Evolutionary conservation across 495 filamentous ascomycete genomes (phyloP), one percentile per base, ranked within the genome.

Genomic region (Penicillium antarcticum): DNA sequence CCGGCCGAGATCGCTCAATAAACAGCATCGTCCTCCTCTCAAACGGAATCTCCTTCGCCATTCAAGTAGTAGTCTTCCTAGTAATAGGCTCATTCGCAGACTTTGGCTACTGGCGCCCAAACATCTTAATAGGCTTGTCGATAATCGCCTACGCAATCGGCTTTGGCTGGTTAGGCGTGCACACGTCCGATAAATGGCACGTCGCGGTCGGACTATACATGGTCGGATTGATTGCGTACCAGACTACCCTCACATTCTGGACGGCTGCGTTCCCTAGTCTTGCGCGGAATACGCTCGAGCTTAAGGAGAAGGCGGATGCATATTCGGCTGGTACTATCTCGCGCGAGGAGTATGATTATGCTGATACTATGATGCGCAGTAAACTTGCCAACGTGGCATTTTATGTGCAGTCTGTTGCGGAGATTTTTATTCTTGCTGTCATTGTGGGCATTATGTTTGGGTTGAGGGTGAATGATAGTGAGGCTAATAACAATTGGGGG

Each of bases 171-270:
- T 63, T 86, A 19, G 83, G 81, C 31, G 79, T 85, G 2, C 81
- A 85, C 53, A 74, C 66, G 5, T 54, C 71, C 19, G 68, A 76
- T 13, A 69, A 81, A 63, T 85, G 81, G 82, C 64, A 77, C 42
- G 63, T 77, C 44, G 83, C 72, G 1, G 69, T 79, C 1, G 83
- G 76, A 9, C 53, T 86, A 16, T 85, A 85, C 53, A 83, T 86
- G 52, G 73, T 85, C 29, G 82, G 82, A 9, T 53, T 86, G 44
- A 84, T 86, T 55, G 81, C 81, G 19, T 85, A 85, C 57, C 83
- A 86, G 64, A 84, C 82, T 0, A 82, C 79, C 1, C 67, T 86
- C 44, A 85, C 83, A 10, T 87, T 85, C 63, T 87, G 82, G 83
- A 84, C 82, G 2, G 81, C 83, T 0, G 80, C 83, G 1, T 87